Percentiles rank a stretch among this genome's conserved stretches.
phyloP scores from a whole-genome alignment of 441 rosid species.

The Brassica hybrid region DNA sequence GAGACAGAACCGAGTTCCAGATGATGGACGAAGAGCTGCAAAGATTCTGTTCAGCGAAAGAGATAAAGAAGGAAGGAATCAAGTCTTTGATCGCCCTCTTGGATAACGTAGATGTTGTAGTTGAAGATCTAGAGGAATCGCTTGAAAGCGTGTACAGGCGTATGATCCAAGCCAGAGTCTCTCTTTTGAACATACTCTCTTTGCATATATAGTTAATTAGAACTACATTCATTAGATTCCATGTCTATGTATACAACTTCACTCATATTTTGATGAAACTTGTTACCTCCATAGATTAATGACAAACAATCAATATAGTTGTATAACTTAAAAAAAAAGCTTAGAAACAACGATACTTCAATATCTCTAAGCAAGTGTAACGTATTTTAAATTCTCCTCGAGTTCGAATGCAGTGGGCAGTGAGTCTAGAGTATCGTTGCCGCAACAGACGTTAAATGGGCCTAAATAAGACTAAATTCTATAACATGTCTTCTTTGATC shows the following conservation, averaged over 20 bases:
- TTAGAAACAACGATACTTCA: constrained; percentile 82
- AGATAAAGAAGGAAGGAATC: constrained; percentile 38
- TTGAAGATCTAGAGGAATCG: constrained; percentile 57
- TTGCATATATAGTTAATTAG: constrained; percentile 28
- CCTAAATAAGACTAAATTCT: constrained; percentile 33
- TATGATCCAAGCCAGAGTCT: constrained; percentile 56
- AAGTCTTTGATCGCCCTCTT: constrained; percentile 43
- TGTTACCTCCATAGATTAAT: constrained; percentile 33
- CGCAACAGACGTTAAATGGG: constrained; percentile 46
- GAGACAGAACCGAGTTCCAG: constrained; percentile 46
- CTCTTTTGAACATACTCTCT: constrained; percentile 42
- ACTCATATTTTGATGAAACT: constrained; percentile 25
- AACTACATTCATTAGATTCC: constrained; percentile 16
- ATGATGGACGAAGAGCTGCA: constrained; percentile 49
- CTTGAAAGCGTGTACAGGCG: constrained; percentile 54
- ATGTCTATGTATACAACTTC: constrained; percentile 28
- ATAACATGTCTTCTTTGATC: no score
- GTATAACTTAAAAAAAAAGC: not conserved
- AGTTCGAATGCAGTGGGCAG: constrained; percentile 53
- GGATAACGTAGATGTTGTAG: constrained; percentile 45
- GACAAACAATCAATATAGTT: not conserved
- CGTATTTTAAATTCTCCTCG: constrained; percentile 46
- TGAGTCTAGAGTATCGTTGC: constrained; percentile 52
- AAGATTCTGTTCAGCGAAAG: constrained; percentile 31
- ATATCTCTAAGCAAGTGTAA: constrained; percentile 65